phyloP scores from a whole-genome alignment of 495 filamentous ascomycete genomes.

The Aspergillus mulundensis region DNA sequence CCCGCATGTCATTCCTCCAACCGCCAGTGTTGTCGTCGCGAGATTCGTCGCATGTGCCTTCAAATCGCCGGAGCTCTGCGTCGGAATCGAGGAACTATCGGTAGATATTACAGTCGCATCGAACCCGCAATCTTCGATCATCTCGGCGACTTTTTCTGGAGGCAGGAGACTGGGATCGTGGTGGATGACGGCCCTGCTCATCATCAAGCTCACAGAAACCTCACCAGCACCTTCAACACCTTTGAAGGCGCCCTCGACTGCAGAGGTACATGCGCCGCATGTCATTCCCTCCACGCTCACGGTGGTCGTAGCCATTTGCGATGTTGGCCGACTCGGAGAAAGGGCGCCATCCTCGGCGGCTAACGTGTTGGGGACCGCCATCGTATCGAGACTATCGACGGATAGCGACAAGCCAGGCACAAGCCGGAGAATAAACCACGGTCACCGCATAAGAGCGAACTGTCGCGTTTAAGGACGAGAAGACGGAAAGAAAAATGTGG shows the following conservation, averaged over 20 bases:
- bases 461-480: background rate
- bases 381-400: constrained; percentile 4
- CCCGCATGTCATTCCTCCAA: constrained; percentile 98
- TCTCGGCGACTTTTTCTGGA: constrained; percentile 69
- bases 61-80: constrained; percentile 19
- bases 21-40: constrained; percentile 74
- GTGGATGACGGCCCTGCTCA: constrained; percentile 85
- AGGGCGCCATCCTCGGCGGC: constrained; percentile 18
- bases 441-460: constrained; percentile 31
- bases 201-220: constrained; percentile 86
- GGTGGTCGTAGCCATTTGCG: constrained; percentile 87
- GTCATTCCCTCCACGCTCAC: constrained; percentile 91
- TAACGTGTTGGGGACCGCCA: constrained; percentile 16
- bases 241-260: constrained; percentile 81
- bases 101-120: constrained; percentile 88
- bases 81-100: constrained; percentile 53
- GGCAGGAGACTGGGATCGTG: constrained; percentile 77
- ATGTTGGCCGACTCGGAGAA: constrained; percentile 15
- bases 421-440: constrained; percentile 7
- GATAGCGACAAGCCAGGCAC: constrained; percentile 15
- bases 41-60: constrained; percentile 29
- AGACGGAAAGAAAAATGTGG: background rate
- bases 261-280: constrained; percentile 85
- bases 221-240: constrained; percentile 71
- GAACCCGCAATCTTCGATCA: constrained; percentile 92